Evolutionary conservation across 2,329 filamentous ascomycete species (phyloP).

Genomic region (Capronia americana): DNA sequence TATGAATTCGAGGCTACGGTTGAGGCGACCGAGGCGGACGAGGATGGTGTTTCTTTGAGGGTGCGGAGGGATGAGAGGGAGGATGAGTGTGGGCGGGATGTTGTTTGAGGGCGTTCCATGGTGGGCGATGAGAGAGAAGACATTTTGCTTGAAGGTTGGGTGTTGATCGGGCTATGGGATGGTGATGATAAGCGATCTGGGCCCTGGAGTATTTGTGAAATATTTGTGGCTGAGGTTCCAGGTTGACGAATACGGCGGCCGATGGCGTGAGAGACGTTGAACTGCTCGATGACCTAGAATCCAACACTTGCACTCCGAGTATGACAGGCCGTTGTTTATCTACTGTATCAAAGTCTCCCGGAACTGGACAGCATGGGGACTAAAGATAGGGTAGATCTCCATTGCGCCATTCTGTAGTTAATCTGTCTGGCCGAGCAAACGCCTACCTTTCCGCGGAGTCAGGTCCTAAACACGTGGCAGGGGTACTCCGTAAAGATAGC

Average conservation of each 20-base stretch:
- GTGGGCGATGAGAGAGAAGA: slow-evolving; percentile 1
- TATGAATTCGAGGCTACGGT: background rate
- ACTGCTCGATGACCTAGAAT: background rate
- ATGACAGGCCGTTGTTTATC: background rate
- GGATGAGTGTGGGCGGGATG: slow-evolving; percentile 22
- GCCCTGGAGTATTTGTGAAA: background rate
- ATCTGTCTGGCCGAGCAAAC: slow-evolving; percentile 4
- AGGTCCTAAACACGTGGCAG: background rate
- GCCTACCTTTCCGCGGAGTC: slow-evolving; percentile 4
- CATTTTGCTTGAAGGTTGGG: background rate
- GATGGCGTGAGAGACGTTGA: background rate
- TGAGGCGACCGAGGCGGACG: slow-evolving; percentile 9
- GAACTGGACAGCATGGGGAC: too few relatives aligned
- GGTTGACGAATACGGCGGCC: background rate
- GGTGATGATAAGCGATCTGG: background rate
- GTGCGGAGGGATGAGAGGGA: slow-evolving; percentile 20
- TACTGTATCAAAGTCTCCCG: background rate
- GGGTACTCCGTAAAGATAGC: background rate
- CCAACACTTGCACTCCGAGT: background rate
- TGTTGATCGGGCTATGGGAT: background rate
- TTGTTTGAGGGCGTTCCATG: slow-evolving; percentile 6
- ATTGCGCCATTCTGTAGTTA: background rate
- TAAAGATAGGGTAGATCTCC: background rate
- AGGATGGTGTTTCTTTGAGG: slow-evolving; percentile 1
- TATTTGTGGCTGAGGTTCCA: background rate